phyloP scores from a whole-genome alignment of 1,139 yeast genomes.

The Saccharomyces hybrid region DNA sequence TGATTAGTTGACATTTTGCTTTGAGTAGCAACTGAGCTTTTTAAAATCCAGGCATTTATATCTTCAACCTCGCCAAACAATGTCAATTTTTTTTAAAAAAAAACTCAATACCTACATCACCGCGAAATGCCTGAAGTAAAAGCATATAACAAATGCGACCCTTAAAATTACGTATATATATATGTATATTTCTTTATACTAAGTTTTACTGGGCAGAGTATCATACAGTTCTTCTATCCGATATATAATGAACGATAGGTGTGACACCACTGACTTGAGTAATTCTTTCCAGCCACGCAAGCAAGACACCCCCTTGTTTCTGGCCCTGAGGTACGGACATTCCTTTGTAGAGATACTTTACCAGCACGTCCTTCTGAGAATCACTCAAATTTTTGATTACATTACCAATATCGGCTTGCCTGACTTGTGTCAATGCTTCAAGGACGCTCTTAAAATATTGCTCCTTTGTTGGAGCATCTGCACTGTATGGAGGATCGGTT shows the following conservation, averaged over 20 bases:
- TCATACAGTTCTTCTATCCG: slow-evolving; percentile 71
- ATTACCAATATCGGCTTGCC: slow-evolving; percentile 60
- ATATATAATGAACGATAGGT: slow-evolving; percentile 74
- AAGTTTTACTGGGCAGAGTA: background rate
- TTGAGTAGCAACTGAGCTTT: background rate
- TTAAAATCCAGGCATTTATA: background rate
- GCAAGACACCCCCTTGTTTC: slow-evolving; percentile 76
- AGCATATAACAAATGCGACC: background rate
- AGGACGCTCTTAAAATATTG: slow-evolving; percentile 52
- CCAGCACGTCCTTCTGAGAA: slow-evolving; percentile 67
- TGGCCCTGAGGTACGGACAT: slow-evolving; percentile 74
- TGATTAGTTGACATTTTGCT: background rate
- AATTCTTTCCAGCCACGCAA: slow-evolving; percentile 89
- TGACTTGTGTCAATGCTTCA: slow-evolving; percentile 66
- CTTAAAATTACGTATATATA: background rate
- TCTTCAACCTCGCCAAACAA: background rate
- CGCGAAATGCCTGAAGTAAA: background rate
- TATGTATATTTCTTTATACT: background rate
- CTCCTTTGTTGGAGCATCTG: slow-evolving; percentile 39
- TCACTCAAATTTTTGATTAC: slow-evolving; percentile 51
- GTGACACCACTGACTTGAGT: slow-evolving; percentile 82
- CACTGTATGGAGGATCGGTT: slow-evolving; percentile 75
- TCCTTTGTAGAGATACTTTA: slow-evolving; percentile 80
- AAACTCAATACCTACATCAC: background rate
- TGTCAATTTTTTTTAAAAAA: background rate